phyloP scores from a whole-genome alignment of 495 filamentous ascomycete species.

The Hyaloscypha hepaticicola region DNA sequence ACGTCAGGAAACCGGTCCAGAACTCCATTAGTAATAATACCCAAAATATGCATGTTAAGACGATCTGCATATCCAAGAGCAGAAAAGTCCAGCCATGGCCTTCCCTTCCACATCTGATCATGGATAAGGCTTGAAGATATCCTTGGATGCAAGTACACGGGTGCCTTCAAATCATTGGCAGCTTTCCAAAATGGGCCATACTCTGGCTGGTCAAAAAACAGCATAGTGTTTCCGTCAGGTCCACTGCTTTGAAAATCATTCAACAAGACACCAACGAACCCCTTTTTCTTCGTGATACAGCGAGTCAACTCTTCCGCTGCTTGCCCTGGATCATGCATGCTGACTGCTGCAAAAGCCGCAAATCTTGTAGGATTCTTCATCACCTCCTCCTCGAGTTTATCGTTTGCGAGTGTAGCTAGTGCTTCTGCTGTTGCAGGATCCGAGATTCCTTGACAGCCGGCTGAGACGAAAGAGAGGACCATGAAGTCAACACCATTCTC shows the following conservation, averaged over 20 bases:
- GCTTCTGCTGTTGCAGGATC: slow-evolving; percentile 31
- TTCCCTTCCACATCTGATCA: slow-evolving; percentile 50
- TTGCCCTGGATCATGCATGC: slow-evolving; percentile 55
- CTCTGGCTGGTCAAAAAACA: slow-evolving; percentile 57
- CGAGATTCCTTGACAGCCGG: slow-evolving; percentile 56
- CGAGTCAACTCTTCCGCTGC: slow-evolving; percentile 55
- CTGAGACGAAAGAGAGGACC: slow-evolving; percentile 55
- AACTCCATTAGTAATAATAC: slow-evolving; percentile 54
- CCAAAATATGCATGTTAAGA: slow-evolving; percentile 39
- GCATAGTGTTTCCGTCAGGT: slow-evolving; percentile 45
- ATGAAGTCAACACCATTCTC: slow-evolving; percentile 61
- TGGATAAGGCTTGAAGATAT: slow-evolving; percentile 48
- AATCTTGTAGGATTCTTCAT: slow-evolving; percentile 52
- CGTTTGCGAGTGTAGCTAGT: slow-evolving; percentile 50
- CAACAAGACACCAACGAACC: slow-evolving; percentile 61
- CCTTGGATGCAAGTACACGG: slow-evolving; percentile 61
- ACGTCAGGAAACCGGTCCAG: slow-evolving; percentile 56
- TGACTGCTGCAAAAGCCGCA: slow-evolving; percentile 54
- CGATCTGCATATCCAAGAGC: slow-evolving; percentile 53
- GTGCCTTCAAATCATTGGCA: slow-evolving; percentile 56
- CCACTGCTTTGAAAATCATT: slow-evolving; percentile 50
- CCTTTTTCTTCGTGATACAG: slow-evolving; percentile 49
- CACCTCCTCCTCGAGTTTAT: slow-evolving; percentile 51
- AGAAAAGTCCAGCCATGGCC: slow-evolving; percentile 36
- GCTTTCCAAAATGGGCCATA: slow-evolving; percentile 60